Evolutionary conservation across 2,329 filamentous ascomycete genomes (phyloP), one percentile per base, ranked within the genome.

Genomic region (Neofusicoccum laricinum): DNA sequence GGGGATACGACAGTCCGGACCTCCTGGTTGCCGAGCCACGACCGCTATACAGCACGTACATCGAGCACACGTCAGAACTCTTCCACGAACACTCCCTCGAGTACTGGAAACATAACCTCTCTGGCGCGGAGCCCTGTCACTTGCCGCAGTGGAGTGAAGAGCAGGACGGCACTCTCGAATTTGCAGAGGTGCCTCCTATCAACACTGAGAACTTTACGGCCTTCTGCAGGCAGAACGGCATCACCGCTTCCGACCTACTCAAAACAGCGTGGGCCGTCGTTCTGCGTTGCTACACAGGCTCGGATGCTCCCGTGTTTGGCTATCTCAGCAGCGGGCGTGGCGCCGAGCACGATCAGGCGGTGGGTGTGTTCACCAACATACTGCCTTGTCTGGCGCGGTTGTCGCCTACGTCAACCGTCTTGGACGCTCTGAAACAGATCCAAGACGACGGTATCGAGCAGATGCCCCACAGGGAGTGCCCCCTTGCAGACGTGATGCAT

Each of bases 161-260:
- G 68, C 51, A 71, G 76, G 21, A 68, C 1, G 68, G 14, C 2
- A 49, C 46, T 3, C 72, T 74, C 38, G 72, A 78, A 38, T 70
- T 82, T 4, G 70, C 45, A 17, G 68, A 66, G 15, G 66, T 61
- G 11, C 32, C 58, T 4, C 30, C 12, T 2, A 30, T 62, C 58
- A 30, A 6, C 53, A 58, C 11, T 64, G 32, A 36, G 12, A 64
- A 49, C 57, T 70, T 19, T 57, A 67, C 14, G 14, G 7, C 58
- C 34, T 72, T 76, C 66, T 84, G 82, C 66, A 78, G 80, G 43
- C 68, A 71, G 6, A 71, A 77, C 53, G 78, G 78, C 3, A 72
- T 84, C 17, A 85, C 83, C 0, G 63, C 84, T 1, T 78, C 82
- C 2, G 84, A 83, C 64, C 76, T 78, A 0, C 73, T 80, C 64